Conservation (phyloP, 192 early-diverging fungal species). For the Backusella luteola region DNA sequence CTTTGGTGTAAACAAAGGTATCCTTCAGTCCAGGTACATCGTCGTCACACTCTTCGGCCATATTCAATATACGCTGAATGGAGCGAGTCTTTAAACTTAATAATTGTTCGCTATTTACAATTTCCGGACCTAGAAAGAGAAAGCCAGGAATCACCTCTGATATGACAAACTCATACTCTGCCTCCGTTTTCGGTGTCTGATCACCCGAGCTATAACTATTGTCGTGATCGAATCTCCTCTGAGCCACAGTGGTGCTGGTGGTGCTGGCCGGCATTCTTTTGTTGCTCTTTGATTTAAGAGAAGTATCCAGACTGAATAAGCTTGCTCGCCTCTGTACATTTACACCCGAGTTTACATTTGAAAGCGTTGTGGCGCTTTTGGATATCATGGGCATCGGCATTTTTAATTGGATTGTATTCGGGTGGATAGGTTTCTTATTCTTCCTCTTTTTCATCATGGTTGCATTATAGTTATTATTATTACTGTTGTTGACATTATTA, state of each 20-base stretch:
- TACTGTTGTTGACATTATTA: background rate
- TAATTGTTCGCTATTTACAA: constrained; percentile 56
- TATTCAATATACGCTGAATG: constrained; percentile 69
- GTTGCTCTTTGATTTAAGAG: constrained; percentile 11
- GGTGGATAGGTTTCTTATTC: constrained; percentile 1
- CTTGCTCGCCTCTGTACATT: constrained; percentile 28
- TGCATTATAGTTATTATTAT: background rate
- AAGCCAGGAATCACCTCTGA: constrained; percentile 59
- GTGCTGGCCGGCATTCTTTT: background rate
- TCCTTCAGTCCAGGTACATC: constrained; percentile 34
- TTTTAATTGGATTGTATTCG: background rate
- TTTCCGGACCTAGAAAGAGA: constrained; percentile 63
- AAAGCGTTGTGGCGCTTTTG: constrained; percentile 11
- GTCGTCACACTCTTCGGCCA: constrained; percentile 69
- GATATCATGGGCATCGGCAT: constrained; percentile 10
- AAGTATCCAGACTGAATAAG: constrained; percentile 38
- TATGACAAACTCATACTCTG: constrained; percentile 37
- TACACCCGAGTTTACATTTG: background rate
- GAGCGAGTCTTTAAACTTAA: constrained; percentile 46
- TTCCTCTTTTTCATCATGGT: background rate
- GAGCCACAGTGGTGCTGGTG: background rate
- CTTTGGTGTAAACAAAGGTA: constrained; percentile 39
- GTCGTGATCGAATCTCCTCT: background rate
- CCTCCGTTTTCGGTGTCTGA: constrained; percentile 23
- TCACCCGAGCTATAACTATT: background rate